phyloP scores from a whole-genome alignment of 208 protist genomes.

The Polymyxa betae region DNA sequence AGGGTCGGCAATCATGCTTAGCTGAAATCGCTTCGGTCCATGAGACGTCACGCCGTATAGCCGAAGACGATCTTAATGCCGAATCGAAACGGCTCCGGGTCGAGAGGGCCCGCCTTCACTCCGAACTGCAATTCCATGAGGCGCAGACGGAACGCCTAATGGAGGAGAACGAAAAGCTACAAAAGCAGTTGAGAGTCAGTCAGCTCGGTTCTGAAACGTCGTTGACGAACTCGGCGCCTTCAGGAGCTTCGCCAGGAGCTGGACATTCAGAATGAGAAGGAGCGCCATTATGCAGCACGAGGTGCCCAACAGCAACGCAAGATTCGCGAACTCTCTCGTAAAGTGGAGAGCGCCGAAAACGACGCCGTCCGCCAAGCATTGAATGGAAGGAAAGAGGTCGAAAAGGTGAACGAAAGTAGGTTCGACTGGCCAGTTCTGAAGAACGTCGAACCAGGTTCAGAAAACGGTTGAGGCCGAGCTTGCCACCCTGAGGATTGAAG shows the following conservation, averaged over 20 bases:
- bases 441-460: background rate
- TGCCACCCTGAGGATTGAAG: background rate
- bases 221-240: background rate
- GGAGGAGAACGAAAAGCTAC: constrained; percentile 20
- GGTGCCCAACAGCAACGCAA: constrained; percentile 34
- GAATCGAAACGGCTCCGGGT: constrained; percentile 26
- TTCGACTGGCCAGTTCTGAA: background rate
- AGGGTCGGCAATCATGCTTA: background rate
- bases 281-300: background rate
- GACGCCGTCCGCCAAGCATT: background rate
- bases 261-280: background rate
- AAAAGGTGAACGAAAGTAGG: background rate
- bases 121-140: constrained; percentile 29
- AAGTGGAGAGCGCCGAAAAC: background rate
- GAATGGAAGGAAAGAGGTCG: background rate
- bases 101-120: background rate
- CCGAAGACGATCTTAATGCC: constrained; percentile 13
- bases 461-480: background rate
- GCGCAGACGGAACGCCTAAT: background rate
- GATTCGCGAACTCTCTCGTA: constrained; percentile 19
- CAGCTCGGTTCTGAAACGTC: background rate
- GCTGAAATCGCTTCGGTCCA: background rate
- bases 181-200: background rate
- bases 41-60: background rate
- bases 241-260: background rate